Conservation (phyloP, 805 yeast species). For the Sugiyamaella mastotermitis region DNA sequence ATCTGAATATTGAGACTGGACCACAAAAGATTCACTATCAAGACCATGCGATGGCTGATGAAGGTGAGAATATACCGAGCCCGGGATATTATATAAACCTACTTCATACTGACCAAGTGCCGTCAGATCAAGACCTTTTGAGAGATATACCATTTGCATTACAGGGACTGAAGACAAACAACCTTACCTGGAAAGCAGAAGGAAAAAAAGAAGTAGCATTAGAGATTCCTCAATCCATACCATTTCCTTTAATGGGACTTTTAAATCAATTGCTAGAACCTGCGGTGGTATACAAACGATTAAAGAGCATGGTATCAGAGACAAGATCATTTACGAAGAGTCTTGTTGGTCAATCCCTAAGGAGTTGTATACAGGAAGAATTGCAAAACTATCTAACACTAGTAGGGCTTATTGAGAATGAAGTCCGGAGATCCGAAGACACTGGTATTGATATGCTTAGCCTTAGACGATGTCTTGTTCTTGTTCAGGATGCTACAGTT, state of each 20-base stretch:
- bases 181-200: conserved; percentile 17
- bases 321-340: conserved; percentile 12
- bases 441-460: conserved; percentile 9
- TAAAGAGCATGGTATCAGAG: conserved; percentile 31
- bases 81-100: background rate
- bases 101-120: conserved; percentile 9
- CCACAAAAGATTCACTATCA: no score
- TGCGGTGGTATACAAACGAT: conserved; percentile 54
- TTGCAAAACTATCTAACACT: conserved; percentile 39
- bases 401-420: conserved; percentile 41
- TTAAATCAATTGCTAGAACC: conserved; percentile 61
- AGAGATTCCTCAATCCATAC: conserved; percentile 29
- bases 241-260: conserved; percentile 51
- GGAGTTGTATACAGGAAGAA: conserved; percentile 40
- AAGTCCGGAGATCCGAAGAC: conserved; percentile 18
- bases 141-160: conserved; percentile 28
- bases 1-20: no score
- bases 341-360: conserved; percentile 58
- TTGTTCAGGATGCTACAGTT: conserved; percentile 46
- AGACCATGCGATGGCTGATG: no score
- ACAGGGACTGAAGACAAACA: conserved; percentile 26
- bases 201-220: conserved; percentile 6
- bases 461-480: conserved; percentile 32
- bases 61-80: no score
- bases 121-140: conserved; percentile 14